Evolutionary conservation across 192 early-diverging fungal genomes (phyloP).

Genomic region (Backusella psychrophila): DNA sequence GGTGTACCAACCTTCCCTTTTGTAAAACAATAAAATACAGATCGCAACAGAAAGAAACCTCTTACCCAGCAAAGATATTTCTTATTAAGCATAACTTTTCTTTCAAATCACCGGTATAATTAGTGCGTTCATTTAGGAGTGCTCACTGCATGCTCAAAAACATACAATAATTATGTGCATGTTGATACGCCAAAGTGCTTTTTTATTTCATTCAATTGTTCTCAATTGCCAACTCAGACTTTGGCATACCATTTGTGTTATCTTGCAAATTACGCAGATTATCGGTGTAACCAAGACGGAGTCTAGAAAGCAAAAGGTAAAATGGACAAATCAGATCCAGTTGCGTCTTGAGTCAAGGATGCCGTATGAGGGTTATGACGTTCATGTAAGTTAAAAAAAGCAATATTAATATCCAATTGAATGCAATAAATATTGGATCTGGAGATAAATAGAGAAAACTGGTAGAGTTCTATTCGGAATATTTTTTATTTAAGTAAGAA

Average conservation of each 20-base stretch:
- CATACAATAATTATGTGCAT: neutral
- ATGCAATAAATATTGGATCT: neutral
- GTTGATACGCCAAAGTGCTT: neutral
- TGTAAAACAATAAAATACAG: neutral
- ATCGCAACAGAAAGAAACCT: neutral
- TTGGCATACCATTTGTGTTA: neutral
- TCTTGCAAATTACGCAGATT: neutral
- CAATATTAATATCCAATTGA: neutral
- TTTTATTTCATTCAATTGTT: neutral
- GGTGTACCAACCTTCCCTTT: neutral
- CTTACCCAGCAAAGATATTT: no score
- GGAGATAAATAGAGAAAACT: neutral
- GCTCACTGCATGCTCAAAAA: neutral
- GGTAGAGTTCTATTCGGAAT: neutral
- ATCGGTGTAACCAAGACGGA: neutral
- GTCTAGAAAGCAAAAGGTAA: neutral
- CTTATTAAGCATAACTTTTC: no score
- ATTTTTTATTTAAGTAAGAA: neutral
- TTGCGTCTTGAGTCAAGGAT: neutral
- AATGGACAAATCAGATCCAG: neutral
- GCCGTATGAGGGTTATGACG: neutral
- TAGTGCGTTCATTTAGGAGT: neutral
- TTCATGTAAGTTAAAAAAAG: neutral
- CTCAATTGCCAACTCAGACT: neutral
- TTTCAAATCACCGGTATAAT: neutral